These are phyloP conservation scores for Juncus inflexus DNA, from an alignment of 176 grass and related monocot species.

Conservation along the genomic window DNA sequence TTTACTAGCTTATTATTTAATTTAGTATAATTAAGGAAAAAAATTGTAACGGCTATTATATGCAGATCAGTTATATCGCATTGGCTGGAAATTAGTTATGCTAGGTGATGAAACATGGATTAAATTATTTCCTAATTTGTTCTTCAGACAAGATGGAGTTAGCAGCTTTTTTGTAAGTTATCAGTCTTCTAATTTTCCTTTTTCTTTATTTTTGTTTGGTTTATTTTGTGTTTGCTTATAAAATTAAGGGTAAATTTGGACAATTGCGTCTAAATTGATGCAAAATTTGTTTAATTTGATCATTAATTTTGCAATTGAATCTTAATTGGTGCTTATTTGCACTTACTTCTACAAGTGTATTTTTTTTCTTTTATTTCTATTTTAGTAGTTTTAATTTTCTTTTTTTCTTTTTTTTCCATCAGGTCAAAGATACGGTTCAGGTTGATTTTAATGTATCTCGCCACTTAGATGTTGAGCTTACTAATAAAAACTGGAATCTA, in stretches of 20 bases:
- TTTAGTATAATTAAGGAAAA: no score
- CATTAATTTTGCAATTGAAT: background rate
- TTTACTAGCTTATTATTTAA: slow-evolving; percentile 1
- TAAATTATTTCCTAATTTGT: slow-evolving; percentile 88
- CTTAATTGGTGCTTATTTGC: no score
- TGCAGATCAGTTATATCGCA: slow-evolving; percentile 74
- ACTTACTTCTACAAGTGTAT: background rate
- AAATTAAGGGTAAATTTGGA: no score
- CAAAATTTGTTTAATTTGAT: background rate
- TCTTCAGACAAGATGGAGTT: slow-evolving; percentile 87
- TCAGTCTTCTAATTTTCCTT: background rate
- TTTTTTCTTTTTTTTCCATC: slow-evolving; percentile 19
- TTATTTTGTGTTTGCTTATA: no score
- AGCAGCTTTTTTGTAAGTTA: slow-evolving; percentile 91
- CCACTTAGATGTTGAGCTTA: slow-evolving; percentile 71
- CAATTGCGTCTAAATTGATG: no score
- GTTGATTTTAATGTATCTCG: slow-evolving; percentile 93
- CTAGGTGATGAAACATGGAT: slow-evolving; percentile 98
- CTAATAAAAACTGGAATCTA: slow-evolving; percentile 63
- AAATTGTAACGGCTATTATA: slow-evolving; percentile 22
- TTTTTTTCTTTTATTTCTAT: slow-evolving; percentile 11
- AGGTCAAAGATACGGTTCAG: slow-evolving; percentile 98
- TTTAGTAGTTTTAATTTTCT: background rate
- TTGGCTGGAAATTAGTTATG: slow-evolving; percentile 88
- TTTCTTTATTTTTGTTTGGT: background rate